phyloP scores from a whole-genome alignment of 257 asterid genomes.

The Ballota nigra region DNA sequence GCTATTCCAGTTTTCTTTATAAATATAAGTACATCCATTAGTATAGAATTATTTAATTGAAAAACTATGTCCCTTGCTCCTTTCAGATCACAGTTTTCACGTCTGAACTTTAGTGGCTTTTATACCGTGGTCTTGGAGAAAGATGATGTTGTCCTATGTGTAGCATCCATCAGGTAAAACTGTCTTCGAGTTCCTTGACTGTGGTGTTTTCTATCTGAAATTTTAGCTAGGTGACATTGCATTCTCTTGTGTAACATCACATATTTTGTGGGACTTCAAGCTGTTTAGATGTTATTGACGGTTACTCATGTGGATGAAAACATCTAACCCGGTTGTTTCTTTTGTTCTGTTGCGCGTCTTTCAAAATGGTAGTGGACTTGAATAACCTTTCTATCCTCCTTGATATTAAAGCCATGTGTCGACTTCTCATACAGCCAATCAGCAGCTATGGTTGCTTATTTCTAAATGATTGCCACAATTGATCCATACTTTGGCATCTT shows the following conservation, averaged over 20 bases:
- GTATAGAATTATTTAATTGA: conserved; percentile 22
- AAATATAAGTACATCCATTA: neutral
- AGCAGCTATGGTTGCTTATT: conserved; percentile 5
- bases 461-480: neutral
- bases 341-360: neutral
- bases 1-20: conserved; percentile 9
- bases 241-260: conserved; percentile 3
- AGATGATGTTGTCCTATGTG: conserved; percentile 69
- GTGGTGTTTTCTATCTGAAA: neutral
- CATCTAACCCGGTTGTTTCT: conserved; percentile 7
- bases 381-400: neutral
- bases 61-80: conserved; percentile 25
- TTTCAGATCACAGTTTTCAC: conserved; percentile 83
- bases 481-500: neutral
- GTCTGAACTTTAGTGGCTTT: conserved; percentile 82
- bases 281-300: neutral
- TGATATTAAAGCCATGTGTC: conserved; percentile 21
- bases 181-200: neutral
- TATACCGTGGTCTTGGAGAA: conserved; percentile 84
- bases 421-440: neutral
- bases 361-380: neutral
- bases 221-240: neutral
- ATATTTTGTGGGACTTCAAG: conserved; percentile 4
- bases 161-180: conserved; percentile 91
- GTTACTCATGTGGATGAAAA: neutral